Conservation (phyloP, 2,329 filamentous ascomycete species). For the Penicillium sp. region DNA sequence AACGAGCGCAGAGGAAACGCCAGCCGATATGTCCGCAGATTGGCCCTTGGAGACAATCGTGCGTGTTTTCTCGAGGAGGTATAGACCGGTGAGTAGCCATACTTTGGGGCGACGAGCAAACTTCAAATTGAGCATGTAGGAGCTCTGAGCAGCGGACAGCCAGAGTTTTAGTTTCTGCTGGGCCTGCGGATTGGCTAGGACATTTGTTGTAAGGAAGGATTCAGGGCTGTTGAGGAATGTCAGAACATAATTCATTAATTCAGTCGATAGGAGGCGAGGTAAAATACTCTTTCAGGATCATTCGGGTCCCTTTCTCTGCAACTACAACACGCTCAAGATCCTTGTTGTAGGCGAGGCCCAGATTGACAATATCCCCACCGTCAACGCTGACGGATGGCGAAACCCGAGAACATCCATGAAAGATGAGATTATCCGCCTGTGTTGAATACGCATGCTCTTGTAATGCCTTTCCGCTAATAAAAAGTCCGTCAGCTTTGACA, state of each 20-base stretch:
- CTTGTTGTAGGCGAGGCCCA: slow-evolving; percentile 31
- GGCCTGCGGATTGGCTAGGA: slow-evolving; percentile 25
- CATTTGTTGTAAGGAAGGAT: slow-evolving; percentile 26
- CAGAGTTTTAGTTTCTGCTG: slow-evolving; percentile 33
- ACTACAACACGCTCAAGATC: slow-evolving; percentile 32
- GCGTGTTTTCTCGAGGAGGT: slow-evolving; percentile 30
- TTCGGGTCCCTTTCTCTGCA: slow-evolving; percentile 27
- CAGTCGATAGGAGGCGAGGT: no score
- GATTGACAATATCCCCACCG: slow-evolving; percentile 31
- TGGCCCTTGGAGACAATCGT: slow-evolving; percentile 26
- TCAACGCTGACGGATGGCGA: slow-evolving; percentile 28
- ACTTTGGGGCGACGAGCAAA: slow-evolving; percentile 36
- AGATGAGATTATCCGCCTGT: slow-evolving; percentile 25
- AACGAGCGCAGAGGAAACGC: slow-evolving; percentile 28
- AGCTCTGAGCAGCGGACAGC: slow-evolving; percentile 34
- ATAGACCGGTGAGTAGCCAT: slow-evolving; percentile 34
- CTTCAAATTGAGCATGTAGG: slow-evolving; percentile 33
- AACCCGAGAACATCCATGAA: slow-evolving; percentile 29
- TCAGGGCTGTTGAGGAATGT: slow-evolving; percentile 25
- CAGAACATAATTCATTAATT: not conserved
- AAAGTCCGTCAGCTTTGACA: not conserved
- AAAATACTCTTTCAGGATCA: slow-evolving; percentile 32
- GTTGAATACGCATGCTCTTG: slow-evolving; percentile 27
- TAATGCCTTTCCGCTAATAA: slow-evolving; percentile 25
- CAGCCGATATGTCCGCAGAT: slow-evolving; percentile 26